Conservation (phyloP, 2,329 filamentous ascomycete species). For the Eurotiales sp. region DNA sequence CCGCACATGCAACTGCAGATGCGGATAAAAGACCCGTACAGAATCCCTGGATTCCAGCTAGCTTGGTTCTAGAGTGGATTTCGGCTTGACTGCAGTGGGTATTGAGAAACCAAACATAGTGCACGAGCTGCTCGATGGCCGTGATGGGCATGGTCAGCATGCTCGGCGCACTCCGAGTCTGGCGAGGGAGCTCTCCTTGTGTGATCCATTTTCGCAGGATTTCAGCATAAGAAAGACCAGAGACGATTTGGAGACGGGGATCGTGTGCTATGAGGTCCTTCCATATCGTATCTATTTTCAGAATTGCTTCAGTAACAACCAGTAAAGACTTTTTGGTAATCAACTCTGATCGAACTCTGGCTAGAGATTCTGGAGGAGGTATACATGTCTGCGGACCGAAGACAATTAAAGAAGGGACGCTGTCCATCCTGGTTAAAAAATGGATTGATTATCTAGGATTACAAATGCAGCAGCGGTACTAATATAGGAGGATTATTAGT, state of each 20-base stretch:
- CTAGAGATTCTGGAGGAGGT: not conserved
- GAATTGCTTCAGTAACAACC: not conserved
- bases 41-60: not conserved
- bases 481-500: too few relatives aligned
- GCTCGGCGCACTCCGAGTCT: not conserved
- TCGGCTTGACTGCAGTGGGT: not conserved
- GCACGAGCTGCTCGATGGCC: not conserved
- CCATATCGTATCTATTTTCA: not conserved
- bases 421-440: too few relatives aligned
- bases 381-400: not conserved
- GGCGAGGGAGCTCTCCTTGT: not conserved
- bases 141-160: not conserved
- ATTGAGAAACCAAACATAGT: too few relatives aligned
- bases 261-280: not conserved
- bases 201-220: not conserved
- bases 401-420: not conserved
- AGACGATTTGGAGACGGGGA: not conserved
- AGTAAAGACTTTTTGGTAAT: not conserved
- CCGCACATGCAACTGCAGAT: not conserved
- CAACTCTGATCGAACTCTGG: not conserved
- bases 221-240: not conserved
- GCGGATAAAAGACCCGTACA: not conserved
- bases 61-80: too few relatives aligned
- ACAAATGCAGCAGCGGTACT: too few relatives aligned
- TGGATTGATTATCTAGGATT: too few relatives aligned